These are phyloP conservation scores for Syncephalastrum racemosum DNA, from an alignment of 371 early-diverging fungal genomes.

Conservation along the genomic window DNA sequence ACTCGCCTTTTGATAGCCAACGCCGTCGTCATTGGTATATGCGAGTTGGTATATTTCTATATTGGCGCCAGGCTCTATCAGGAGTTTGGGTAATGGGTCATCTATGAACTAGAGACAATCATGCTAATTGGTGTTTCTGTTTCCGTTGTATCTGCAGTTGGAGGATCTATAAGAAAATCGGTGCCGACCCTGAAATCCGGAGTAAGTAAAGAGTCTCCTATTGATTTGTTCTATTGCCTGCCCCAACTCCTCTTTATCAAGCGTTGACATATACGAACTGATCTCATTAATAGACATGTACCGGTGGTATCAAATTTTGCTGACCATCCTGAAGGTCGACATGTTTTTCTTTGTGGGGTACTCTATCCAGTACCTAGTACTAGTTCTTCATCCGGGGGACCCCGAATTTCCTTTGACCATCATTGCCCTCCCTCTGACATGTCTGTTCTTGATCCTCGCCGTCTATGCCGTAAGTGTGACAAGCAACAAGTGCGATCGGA, in stretches of 20 bases:
- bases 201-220: slow-evolving; percentile 43
- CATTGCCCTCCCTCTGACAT: slow-evolving; percentile 75
- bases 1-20: slow-evolving; percentile 37
- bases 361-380: slow-evolving; percentile 83
- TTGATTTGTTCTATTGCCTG: background rate
- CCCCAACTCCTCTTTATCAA: slow-evolving; percentile 2
- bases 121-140: background rate
- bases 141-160: slow-evolving; percentile 40
- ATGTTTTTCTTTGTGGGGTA: slow-evolving; percentile 88
- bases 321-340: slow-evolving; percentile 86
- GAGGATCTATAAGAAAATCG: slow-evolving; percentile 90
- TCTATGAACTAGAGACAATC: background rate
- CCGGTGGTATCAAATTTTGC: slow-evolving; percentile 82
- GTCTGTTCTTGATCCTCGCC: slow-evolving; percentile 70
- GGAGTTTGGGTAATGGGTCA: slow-evolving; percentile 70
- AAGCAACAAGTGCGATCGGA: background rate
- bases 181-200: slow-evolving; percentile 85
- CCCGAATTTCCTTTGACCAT: slow-evolving; percentile 86
- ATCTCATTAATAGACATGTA: slow-evolving; percentile 59
- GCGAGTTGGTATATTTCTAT: slow-evolving; percentile 40
- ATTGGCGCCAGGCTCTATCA: slow-evolving; percentile 65
- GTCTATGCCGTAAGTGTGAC: slow-evolving; percentile 67
- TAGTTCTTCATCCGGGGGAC: slow-evolving; percentile 66
- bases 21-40: slow-evolving; percentile 45
- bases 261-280: background rate